These are phyloP conservation scores for Spergularia marina DNA, from an alignment of 148 eudicot genomes.

Conservation along the genomic window DNA sequence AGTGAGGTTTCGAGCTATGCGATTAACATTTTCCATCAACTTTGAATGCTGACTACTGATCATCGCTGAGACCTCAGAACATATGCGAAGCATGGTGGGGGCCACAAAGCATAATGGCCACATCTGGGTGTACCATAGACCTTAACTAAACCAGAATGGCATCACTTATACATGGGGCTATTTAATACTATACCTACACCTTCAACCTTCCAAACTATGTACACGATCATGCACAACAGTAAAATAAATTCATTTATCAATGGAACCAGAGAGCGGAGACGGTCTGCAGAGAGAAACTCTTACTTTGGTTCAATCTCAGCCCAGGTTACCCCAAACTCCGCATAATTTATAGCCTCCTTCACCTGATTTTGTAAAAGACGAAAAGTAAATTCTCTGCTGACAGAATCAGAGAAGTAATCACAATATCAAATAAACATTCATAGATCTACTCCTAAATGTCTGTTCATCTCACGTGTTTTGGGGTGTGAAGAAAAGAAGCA, in stretches of 20 bases:
- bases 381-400: neutral
- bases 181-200: no score
- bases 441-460: neutral
- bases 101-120: no score
- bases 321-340: slow-evolving; percentile 44
- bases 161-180: no score
- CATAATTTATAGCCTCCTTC: slow-evolving; percentile 56
- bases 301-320: slow-evolving; percentile 54
- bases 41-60: no score
- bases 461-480: slow-evolving; percentile 7
- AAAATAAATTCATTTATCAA: neutral
- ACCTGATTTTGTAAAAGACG: slow-evolving; percentile 44
- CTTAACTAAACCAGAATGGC: no score
- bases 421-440: neutral
- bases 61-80: no score
- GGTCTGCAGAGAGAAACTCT: slow-evolving; percentile 28
- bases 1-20: neutral
- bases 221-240: slow-evolving; percentile 5
- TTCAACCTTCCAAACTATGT: neutral
- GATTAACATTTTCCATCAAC: neutral
- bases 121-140: no score
- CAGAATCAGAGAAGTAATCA: neutral
- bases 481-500: slow-evolving; percentile 8
- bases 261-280: neutral
- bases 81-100: no score